A percentile compares a stretch with the other conserved stretches of the same genome.
Conservation (phyloP, 805 yeast genomes). For the Candida chauliodis region DNA sequence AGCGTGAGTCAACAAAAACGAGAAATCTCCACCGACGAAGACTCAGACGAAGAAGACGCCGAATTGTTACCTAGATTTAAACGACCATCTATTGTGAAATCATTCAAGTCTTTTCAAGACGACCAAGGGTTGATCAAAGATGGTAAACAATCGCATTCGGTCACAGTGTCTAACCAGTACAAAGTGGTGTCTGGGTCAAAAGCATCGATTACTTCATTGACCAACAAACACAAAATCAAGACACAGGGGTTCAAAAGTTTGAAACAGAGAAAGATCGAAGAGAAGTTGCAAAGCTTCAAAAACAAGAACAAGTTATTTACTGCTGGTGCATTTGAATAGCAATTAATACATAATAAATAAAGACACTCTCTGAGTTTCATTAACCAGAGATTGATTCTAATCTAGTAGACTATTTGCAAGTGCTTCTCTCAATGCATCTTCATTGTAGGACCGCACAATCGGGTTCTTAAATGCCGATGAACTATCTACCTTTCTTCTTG, state of each 20-base stretch:
- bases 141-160: slow-evolving; percentile 24
- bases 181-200: slow-evolving; percentile 53
- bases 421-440: slow-evolving; percentile 47
- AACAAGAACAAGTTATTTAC: slow-evolving; percentile 18
- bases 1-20: slow-evolving; percentile 10
- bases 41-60: slow-evolving; percentile 32
- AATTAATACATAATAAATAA: too few species aligned
- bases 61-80: slow-evolving; percentile 38
- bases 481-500: slow-evolving; percentile 33
- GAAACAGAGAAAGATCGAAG: slow-evolving; percentile 25
- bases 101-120: slow-evolving; percentile 40
- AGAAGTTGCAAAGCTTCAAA: slow-evolving; percentile 17
- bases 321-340: slow-evolving; percentile 19
- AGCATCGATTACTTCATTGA: slow-evolving; percentile 56
- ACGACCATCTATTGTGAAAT: slow-evolving; percentile 44
- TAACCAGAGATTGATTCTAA: slow-evolving; percentile 1
- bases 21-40: slow-evolving; percentile 16
- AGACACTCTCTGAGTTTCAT: slow-evolving; percentile 1
- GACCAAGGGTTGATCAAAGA: slow-evolving; percentile 41
- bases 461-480: slow-evolving; percentile 34
- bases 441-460: slow-evolving; percentile 40
- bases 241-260: slow-evolving; percentile 21
- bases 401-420: slow-evolving; percentile 20
- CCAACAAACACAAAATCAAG: slow-evolving; percentile 25
- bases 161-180: slow-evolving; percentile 51